Evolutionary conservation across 768 basidiomycete species (phyloP), one percentile per base, ranked within the genome.

Genomic region (Kwoniella dendrophila): DNA sequence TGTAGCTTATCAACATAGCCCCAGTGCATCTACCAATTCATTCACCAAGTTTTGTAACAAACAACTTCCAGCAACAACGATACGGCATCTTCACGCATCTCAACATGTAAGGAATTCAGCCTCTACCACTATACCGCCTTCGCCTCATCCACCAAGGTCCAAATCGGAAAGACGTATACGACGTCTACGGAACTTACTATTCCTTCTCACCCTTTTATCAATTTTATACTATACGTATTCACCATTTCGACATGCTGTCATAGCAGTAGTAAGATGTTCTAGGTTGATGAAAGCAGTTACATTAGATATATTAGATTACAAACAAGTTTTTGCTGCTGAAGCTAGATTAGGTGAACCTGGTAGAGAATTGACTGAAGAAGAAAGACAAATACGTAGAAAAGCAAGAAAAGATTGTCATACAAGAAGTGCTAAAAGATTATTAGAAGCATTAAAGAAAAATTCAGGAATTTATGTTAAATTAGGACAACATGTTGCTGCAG

Each of bases 381-480:
- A 74, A 50, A 73, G 59, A 81, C 89, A 53, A 87, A 89, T 76
- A 88, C 90, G 81, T 89, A 90, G 80, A 67, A 81, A 62, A 54
- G 63, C 88, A 85, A 4, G 86, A 89, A 79, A 80, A 14, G 81
- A 85, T 32, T 95, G 92, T 77, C 95, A 99, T 81, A 84, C 80
- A 51, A 84, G 92, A 47, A 93, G 90, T 74, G 92, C 92, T 6
- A 75, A 82, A 56, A 83, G 92, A 59, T 85, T 96, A 40, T 81
- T 94, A 65, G 84, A 84, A 64, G 91, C 92, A n/a, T 82, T 98
- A 45, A 83, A 93, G 54, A 87, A 86, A 5, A 96, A 97, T 70
- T 92, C 77, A 1, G 78, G 78, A 20, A 79, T 77, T 51, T 79
- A 79, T 59, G 93, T 82, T 56, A 75, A 81, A 70, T 67, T 82